These are phyloP conservation scores for Phialophora chinensis DNA, from an alignment of 2,329 filamentous ascomycete genomes.

Conservation along the genomic window DNA sequence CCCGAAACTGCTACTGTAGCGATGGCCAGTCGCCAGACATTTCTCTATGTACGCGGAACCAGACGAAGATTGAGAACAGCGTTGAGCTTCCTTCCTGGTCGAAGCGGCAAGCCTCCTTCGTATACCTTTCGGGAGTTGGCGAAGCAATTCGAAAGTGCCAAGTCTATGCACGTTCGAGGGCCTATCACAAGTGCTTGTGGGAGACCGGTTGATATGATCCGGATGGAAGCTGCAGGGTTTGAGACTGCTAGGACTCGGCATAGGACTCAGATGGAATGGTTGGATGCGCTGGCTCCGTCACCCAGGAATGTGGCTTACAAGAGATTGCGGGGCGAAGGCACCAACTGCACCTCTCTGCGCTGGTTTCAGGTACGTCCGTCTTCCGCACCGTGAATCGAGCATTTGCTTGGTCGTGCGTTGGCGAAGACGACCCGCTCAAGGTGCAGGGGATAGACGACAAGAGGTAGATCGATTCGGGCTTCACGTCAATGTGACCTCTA, in stretches of 20 bases:
- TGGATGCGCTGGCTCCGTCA: background rate
- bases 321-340: constrained; percentile 7
- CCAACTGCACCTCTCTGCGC: background rate
- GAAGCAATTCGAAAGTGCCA: constrained; percentile 16
- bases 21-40: background rate
- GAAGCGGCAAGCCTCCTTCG: background rate
- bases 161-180: background rate
- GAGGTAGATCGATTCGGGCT: background rate
- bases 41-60: no score
- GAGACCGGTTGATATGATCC: constrained; percentile 1
- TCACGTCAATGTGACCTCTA: background rate
- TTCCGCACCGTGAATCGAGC: constrained; percentile 6
- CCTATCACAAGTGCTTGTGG: background rate
- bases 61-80: background rate
- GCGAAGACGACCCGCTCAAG: background rate
- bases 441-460: background rate
- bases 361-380: constrained; percentile 2
- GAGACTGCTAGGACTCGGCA: background rate
- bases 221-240: background rate
- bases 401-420: constrained; percentile 7
- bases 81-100: background rate
- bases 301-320: background rate
- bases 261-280: background rate
- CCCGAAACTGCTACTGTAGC: background rate
- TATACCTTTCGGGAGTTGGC: background rate